These are phyloP conservation scores for Alternaria novae-zelandiae DNA, from an alignment of 2,329 filamentous ascomycete genomes.

Conservation along the genomic window DNA sequence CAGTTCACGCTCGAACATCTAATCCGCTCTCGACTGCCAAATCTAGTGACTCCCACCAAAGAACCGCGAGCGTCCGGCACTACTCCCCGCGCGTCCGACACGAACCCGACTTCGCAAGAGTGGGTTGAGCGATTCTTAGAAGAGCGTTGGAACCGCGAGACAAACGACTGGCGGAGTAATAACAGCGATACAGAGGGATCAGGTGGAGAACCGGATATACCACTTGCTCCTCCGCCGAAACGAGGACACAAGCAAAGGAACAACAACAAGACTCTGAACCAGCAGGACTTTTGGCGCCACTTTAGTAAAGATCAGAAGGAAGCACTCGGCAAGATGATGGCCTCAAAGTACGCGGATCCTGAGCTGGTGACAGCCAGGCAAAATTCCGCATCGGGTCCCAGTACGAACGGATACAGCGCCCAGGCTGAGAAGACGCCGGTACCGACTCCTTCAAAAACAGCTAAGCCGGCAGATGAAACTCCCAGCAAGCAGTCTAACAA, in stretches of 20 bases:
- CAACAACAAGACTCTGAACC: constrained; percentile 57
- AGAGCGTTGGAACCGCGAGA: constrained; percentile 71
- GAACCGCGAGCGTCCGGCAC: constrained; percentile 23
- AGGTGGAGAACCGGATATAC: constrained; percentile 18
- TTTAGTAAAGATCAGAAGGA: constrained; percentile 48
- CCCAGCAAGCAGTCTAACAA: constrained; percentile 19
- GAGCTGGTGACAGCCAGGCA: constrained; percentile 43
- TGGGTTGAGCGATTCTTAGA: constrained; percentile 87
- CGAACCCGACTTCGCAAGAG: constrained; percentile 70
- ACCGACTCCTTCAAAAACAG: constrained; percentile 20
- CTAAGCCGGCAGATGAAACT: constrained; percentile 27
- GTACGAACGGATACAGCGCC: constrained; percentile 22
- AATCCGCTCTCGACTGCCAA: constrained; percentile 46
- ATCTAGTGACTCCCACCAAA: constrained; percentile 36
- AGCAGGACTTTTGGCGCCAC: constrained; percentile 58
- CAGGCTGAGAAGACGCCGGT: constrained; percentile 26
- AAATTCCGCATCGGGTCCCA: constrained; percentile 25
- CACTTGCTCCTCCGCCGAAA: constrained; percentile 32
- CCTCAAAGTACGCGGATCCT: constrained; percentile 49
- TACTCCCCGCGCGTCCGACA: constrained; percentile 35
- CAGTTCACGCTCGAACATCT: constrained; percentile 49
- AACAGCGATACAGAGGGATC: constrained; percentile 66
- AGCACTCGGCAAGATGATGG: constrained; percentile 49
- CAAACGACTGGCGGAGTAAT: constrained; percentile 80
- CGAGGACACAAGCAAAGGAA: constrained; percentile 51